Base-by-base conservation (phyloP, 768 basidiomycete genomes). In the Boletus huronensis region DNA sequence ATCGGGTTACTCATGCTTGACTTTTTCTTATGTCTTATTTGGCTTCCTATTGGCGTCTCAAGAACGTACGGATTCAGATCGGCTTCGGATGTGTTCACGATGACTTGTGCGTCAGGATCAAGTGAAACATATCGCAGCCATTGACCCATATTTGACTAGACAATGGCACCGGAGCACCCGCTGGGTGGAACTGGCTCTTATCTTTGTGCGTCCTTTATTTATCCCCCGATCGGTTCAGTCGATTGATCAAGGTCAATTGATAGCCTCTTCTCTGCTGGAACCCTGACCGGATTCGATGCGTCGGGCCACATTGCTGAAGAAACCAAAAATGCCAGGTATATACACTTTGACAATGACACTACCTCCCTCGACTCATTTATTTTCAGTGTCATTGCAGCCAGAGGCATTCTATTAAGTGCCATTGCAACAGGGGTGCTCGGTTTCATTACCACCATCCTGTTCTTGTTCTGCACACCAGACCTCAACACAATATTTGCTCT, bases 141-240 rank as follows among this genome's bases (percentile, higher is more conserved):
- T 44, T 60, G 28, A 43, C n/a, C 29, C 42, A 52, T 41, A 13
- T 41, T 51, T 54, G 25, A 34, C 25, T 53, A 93, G 90, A 91
- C 70, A 95, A 95, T 62, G 93, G 91, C 26, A 94, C 93, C 1
- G 90, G 90, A 0, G 92, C 93, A 3, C 80, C 89, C 21, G 75
- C 87, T 9, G 90, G 81, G 5, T 95, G 93, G 94, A 95, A 94
- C 63, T 96, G 90, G 90, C 79, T 92, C 16, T 71, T 97, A 36
- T 91, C 87, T 5, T 91, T 92, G 90, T 91, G 60, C 48, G 81
- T 72, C 4, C 35, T 19, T 53, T 14, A 39, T 32, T 31, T 25
- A 49, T 47, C 21, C 4, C 25, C 10, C 47, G 21, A 16, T 41
- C 14, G 3, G 1, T 48, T 19, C 38, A 43, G 23, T 34, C 8